These are phyloP conservation scores for Candida qinlingensis DNA, from an alignment of 805 yeast species.

Conservation along the genomic window DNA sequence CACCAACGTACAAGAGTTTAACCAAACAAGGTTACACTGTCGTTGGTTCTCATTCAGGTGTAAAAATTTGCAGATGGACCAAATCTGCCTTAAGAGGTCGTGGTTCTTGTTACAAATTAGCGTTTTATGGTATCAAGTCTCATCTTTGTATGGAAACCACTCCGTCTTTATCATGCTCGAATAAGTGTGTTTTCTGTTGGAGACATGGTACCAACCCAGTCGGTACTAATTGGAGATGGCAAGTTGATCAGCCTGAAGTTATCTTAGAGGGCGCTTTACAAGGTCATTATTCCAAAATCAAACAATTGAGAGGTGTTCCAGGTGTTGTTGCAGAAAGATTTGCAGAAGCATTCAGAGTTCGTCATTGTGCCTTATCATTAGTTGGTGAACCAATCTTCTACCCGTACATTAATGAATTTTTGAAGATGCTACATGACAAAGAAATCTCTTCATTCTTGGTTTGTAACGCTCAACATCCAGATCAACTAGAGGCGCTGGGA, in stretches of 20 bases:
- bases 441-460: conserved; percentile 84
- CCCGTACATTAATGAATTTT: conserved; percentile 84
- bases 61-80: conserved; percentile 94
- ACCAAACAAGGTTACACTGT: conserved; percentile 93
- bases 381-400: conserved; percentile 96
- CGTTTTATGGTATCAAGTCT: conserved; percentile 84
- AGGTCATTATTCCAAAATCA: conserved; percentile 88
- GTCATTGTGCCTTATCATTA: conserved; percentile 86
- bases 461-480: conserved; percentile 96
- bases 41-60: conserved; percentile 94
- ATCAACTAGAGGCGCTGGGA: conserved; percentile 58
- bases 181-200: conserved; percentile 96
- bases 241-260: conserved; percentile 82
- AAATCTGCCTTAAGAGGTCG: conserved; percentile 90
- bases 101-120: conserved; percentile 90
- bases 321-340: conserved; percentile 88
- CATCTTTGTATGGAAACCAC: conserved; percentile 96
- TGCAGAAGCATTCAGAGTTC: conserved; percentile 83
- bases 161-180: conserved; percentile 89
- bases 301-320: conserved; percentile 93
- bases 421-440: conserved; percentile 71
- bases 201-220: conserved; percentile 97
- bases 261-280: conserved; percentile 79
- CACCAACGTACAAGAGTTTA: conserved; percentile 82
- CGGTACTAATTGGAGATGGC: conserved; percentile 96